Evolutionary conservation across 225 moss, liverwort and hornwort genomes (phyloP).

Genomic region (Sphagnum contortum): DNA sequence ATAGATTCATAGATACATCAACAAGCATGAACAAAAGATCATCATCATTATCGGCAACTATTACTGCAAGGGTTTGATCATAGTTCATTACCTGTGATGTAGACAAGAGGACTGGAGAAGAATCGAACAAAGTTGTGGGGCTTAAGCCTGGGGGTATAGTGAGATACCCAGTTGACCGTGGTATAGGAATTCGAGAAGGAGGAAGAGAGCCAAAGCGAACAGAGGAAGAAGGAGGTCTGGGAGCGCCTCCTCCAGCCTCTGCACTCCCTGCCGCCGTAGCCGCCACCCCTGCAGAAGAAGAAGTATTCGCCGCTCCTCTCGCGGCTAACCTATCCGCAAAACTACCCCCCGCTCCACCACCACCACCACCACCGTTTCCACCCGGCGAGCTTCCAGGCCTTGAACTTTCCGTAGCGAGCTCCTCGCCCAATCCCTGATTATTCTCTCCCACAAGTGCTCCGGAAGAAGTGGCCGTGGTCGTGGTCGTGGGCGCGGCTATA

Average conservation of each 20-base stretch:
- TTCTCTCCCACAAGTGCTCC: slow-evolving; percentile 18
- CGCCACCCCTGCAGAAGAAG: slow-evolving; percentile 11
- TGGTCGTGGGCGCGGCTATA: slow-evolving; percentile 34
- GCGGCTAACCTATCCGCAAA: slow-evolving; percentile 83
- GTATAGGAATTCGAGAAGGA: slow-evolving; percentile 76
- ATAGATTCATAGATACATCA: too few species aligned
- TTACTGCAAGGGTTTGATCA: too few species aligned
- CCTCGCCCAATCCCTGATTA: slow-evolving; percentile 23
- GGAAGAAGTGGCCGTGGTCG: not conserved
- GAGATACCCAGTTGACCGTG: slow-evolving; percentile 46
- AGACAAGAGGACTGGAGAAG: slow-evolving; percentile 71
- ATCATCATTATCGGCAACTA: too few species aligned
- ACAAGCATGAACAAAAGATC: too few species aligned
- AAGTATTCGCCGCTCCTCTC: slow-evolving; percentile 40
- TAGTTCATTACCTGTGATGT: slow-evolving; percentile 63
- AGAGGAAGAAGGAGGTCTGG: slow-evolving; percentile 34
- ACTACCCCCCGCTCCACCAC: slow-evolving; percentile 35
- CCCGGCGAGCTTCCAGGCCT: slow-evolving; percentile 36
- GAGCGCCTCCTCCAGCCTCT: slow-evolving; percentile 10
- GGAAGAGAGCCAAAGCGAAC: slow-evolving; percentile 48
- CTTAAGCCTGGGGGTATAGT: slow-evolving; percentile 95
- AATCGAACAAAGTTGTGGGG: slow-evolving; percentile 73
- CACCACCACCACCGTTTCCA: not conserved
- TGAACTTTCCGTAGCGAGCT: slow-evolving; percentile 29
- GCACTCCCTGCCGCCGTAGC: slow-evolving; percentile 10